Evolutionary conservation across 192 early-diverging fungal genomes (phyloP), one percentile per base, ranked within the genome.

Genomic region (Gonapodya sp.): DNA sequence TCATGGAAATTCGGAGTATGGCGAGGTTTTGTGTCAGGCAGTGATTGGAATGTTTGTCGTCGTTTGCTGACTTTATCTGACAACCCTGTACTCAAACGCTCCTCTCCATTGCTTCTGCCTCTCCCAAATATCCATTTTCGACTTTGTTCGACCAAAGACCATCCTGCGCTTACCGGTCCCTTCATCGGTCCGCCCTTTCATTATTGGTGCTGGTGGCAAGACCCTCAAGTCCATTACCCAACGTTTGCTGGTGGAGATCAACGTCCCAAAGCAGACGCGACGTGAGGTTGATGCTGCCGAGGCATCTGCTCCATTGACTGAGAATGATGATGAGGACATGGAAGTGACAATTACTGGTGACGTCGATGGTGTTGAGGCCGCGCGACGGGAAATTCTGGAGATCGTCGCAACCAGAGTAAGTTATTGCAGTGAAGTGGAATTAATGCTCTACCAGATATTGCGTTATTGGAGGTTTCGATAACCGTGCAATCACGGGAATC

Each of bases 311-410:
- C 80, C 79, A 0, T 75, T 80, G 34, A 73, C 80, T 64, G 36
- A 80, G 31, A 84, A 84, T 37, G 94, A 93, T 46, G 89, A 88
- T 18, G 88, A 91, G 34, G 93, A 95, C 78, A 92, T 92, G 18
- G 83, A 83, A 35, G 87, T 95, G 35, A 89, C 88, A 74, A 93
- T 99, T 80, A 93, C 90, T 35, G 98, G 98, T 79, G 94, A 97
- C 87, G 86, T 83, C 36, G 88, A 91, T 33, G 94, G 95, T 36
- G 93, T 98, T 64, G 87, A 87, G 78, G 86, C 93, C 32, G 98
- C 98, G 46, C 92, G 93, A 81, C 92, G 92, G 73, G 93, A 94
- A 81, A 95, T 99, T 64, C 91, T 96, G 78, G 87, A 85, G 34
- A 88, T 95, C 75, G 94, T 96, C 31, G 87, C 89, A 35, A 89